Evolutionary conservation across 306 rosid genomes (phyloP).

Genomic region (Carpinus viminea): DNA sequence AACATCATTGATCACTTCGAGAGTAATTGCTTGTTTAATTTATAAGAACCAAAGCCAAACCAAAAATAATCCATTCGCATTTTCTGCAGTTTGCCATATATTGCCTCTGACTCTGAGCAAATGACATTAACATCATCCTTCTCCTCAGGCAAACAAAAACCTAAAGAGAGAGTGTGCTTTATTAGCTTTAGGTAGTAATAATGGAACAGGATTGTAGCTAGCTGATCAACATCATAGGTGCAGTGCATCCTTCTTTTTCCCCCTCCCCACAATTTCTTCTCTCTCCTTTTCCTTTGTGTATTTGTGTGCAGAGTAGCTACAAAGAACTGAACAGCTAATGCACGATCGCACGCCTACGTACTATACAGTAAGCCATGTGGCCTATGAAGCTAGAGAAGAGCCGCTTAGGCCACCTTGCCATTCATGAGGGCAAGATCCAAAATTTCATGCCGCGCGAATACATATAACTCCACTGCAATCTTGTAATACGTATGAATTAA

Average conservation of each 20-base stretch:
- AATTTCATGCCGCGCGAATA: neutral
- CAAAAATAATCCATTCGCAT: neutral
- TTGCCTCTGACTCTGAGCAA: no score
- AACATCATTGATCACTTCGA: neutral
- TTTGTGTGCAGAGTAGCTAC: neutral
- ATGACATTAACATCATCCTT: no score
- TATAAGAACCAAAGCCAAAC: neutral
- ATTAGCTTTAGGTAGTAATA: neutral
- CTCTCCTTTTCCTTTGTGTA: neutral
- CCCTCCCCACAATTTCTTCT: neutral
- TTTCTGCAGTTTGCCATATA: no score
- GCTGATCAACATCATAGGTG: neutral
- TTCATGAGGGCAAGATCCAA: neutral
- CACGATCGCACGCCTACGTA: conserved; percentile 7
- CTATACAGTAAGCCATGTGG: neutral
- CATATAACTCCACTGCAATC: neutral
- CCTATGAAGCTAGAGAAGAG: neutral
- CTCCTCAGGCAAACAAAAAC: neutral
- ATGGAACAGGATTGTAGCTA: neutral
- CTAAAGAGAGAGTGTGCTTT: neutral
- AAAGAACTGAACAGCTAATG: neutral
- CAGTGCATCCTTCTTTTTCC: neutral
- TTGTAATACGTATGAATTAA: neutral
- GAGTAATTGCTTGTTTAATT: neutral
- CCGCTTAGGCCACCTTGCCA: neutral